Evolutionary conservation across 192 early-diverging fungal genomes (phyloP), one percentile per base, ranked within the genome.

Genomic region (Backusella liffmaniae): DNA sequence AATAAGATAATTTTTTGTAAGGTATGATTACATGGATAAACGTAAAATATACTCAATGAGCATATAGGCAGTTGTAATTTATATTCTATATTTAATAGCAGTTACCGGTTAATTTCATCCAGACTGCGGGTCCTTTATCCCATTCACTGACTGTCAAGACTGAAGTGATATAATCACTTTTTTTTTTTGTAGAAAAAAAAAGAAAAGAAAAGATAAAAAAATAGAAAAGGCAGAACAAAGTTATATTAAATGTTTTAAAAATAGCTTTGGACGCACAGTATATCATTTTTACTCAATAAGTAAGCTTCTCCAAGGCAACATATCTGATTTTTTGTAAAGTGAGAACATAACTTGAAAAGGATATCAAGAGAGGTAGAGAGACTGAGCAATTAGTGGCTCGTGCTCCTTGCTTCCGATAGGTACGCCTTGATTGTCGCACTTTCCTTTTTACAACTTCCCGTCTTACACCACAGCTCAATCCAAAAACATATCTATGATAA

Each of bases 341-440:
- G 1, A 44, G 56, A 29, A 23, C 3, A 10, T 12, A 26, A 23
- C 16, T 62, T 13, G 21, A 62, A 62, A 62, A 62, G 26, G 56
- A 4, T 8, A 62, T 9, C 5, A 12, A 62, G 3, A 62, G 12
- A 3, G 12, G 29, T 5, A 23, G 53, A 44, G 15, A 44, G 42
- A 49, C 23, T 26, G 56, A 23, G 23, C 23, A 10, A 62, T 62
- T 62, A 62, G 56, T 62, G 56, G 56, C 56, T 62, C 56, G 56
- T 62, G 56, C 56, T 29, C 56, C 56, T 62, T 29, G 56, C 56
- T 62, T 62, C 56, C 56, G 56, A 62, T 62, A 62, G 56, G 56
- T 62, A 62, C 56, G 56, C 56, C 56, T 62, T 62, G 56, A 62
- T 26, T 62, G 56, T 62, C 23, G 56, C 26, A 62, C 56, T 62